Evolutionary conservation across 306 rosid species (phyloP), one percentile per base, ranked within the genome.

Genomic region (Cicer pinnatifidum): DNA sequence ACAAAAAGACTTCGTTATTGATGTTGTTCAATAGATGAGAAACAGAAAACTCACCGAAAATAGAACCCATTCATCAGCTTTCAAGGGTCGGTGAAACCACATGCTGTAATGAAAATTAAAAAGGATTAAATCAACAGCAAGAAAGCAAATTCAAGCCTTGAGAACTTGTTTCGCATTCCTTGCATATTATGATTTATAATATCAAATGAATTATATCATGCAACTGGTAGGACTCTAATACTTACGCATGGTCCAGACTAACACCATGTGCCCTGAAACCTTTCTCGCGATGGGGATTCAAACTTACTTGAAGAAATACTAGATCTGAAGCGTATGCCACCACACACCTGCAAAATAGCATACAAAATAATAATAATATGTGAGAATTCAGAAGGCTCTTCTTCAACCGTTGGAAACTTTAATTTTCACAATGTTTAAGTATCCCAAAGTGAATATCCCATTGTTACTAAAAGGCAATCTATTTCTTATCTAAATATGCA

Each of bases 221-320:
- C 54, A 78, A 51, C 11, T 47, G 7, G 72, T 41, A 71, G 38
- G 17, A 64, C 23, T 63, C 38, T 6, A 20, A 56, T 74, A 91
- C 98, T 91, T 87, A 94, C 98, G 96, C 60, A 69, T 94, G 98
- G 62, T 94, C 98, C 70, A 94, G 87, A 84, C 98, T 94, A 73
- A 88, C 84, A 46, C 86, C 84, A 54, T 86, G 88, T 57, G 90
- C 72, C 88, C 80, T 91, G 76, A 91, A 77, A 75, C 81, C 92
- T 82, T 70, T 80, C 64, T 41, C 57, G 8, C 98, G 91, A 79
- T 94, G 98, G 65, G 98, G 98, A 86, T 94, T 91, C 89, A 94
- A 54, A 67, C 94, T 83, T 60, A 89, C 86, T 78, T 82, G 81
- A 82, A 90, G 85, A 85, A 94, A 94, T 75, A 91, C 15, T 66